Evolutionary conservation across 2,329 filamentous ascomycete genomes (phyloP).

Genomic region (Diplodia scrobiculata): DNA sequence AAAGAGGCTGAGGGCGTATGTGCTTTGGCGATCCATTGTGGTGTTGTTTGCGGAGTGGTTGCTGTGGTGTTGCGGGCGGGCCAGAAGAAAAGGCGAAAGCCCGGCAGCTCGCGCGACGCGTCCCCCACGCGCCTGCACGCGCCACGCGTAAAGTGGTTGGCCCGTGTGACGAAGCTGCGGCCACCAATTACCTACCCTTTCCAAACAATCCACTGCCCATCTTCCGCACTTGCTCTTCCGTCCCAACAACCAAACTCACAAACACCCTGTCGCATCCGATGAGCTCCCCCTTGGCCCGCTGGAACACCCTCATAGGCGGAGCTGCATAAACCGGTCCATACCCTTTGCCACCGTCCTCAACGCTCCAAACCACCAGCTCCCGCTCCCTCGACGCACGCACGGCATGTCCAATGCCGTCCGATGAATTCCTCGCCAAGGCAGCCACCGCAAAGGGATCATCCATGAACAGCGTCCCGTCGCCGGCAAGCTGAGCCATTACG

Average conservation of each 20-base stretch:
- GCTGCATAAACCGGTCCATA: background rate
- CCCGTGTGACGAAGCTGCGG: background rate
- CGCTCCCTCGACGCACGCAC: background rate
- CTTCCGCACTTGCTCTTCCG: slow-evolving; percentile 1
- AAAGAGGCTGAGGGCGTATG: slow-evolving; percentile 82
- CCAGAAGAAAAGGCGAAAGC: slow-evolving; percentile 30
- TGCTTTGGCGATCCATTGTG: slow-evolving; percentile 81
- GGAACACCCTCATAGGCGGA: background rate
- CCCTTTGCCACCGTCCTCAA: background rate
- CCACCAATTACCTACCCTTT: background rate
- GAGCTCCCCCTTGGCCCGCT: background rate
- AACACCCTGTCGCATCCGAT: background rate
- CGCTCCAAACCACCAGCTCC: background rate
- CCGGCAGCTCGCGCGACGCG: slow-evolving; percentile 5
- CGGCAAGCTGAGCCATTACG: slow-evolving; percentile 1
- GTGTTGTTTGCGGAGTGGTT: slow-evolving; percentile 27
- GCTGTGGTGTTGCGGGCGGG: slow-evolving; percentile 8
- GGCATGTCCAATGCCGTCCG: background rate
- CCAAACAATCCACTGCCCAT: background rate
- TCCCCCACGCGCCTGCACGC: slow-evolving; percentile 18
- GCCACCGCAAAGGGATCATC: background rate
- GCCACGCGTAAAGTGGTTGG: slow-evolving; percentile 31
- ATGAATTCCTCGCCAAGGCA: background rate
- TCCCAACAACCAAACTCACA: slow-evolving; percentile 5
- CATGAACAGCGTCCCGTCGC: background rate